Conservation (phyloP, 1,284 basidiomycete species). For the Ustilago tritici region DNA sequence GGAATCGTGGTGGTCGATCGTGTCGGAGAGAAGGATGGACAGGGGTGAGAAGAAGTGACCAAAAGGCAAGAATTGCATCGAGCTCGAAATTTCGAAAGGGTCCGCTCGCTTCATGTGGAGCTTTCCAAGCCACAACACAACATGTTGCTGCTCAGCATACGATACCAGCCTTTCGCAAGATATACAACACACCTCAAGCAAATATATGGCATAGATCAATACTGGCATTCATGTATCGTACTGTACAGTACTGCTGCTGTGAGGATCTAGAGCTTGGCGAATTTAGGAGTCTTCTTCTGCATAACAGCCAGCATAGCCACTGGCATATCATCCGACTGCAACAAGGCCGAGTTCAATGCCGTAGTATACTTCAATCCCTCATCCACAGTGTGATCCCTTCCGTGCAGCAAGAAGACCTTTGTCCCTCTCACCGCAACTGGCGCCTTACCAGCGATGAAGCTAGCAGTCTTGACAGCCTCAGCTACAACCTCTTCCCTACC, state of each 20-base stretch:
- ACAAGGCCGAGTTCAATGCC: constrained; percentile 79
- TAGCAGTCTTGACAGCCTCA: constrained; percentile 78
- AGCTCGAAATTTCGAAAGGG: constrained; percentile 1
- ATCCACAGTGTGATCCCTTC: constrained; percentile 80
- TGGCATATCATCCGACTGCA: constrained; percentile 77
- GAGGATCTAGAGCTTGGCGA: constrained; percentile 59
- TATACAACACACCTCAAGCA: too few species aligned
- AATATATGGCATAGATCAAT: too few species aligned
- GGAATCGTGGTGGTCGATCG: neutral
- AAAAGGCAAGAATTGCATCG: neutral
- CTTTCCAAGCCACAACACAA: neutral
- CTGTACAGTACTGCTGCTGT: neutral
- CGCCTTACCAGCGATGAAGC: constrained; percentile 80
- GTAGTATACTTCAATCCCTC: constrained; percentile 84
- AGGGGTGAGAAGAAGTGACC: constrained; percentile 4
- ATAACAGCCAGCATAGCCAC: constrained; percentile 71
- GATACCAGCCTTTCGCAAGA: neutral
- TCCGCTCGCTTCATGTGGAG: constrained; percentile 6
- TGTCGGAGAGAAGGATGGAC: neutral
- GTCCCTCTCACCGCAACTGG: constrained; percentile 84
- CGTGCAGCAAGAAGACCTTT: constrained; percentile 81
- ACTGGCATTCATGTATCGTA: neutral
- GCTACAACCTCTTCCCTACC: constrained; percentile 74
- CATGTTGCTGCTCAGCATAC: neutral
- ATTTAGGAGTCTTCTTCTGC: constrained; percentile 70